Base-by-base conservation (phyloP, 2,329 filamentous ascomycete species). In the Tricladium varicosporioides region DNA sequence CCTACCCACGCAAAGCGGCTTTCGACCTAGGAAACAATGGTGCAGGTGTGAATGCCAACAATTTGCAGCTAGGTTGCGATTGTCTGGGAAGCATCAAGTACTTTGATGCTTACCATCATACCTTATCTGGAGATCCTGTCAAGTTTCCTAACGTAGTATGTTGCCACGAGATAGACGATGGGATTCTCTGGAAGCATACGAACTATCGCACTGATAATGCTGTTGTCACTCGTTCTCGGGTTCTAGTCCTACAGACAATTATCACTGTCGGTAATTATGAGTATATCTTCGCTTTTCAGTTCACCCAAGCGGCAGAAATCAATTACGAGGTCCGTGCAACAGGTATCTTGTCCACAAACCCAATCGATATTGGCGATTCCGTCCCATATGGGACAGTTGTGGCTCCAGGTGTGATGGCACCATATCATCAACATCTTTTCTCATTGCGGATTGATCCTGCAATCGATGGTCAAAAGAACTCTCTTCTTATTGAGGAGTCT, bases 261-360 rank as follows among this genome's bases (percentile, higher is more conserved):
- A 82, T 85, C 59, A 89, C 86, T 0, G 77, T 88, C 1, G 82
- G 82, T 16, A 88, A 88, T 71, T 89, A 89, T 73, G 86, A 88
- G 65, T 89, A 88, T 66, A 79, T 87, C 44, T 81, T 88, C 59
- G 78, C 80, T 2, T 87, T 79, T 70, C 80, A 82, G 60, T 81
- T 89, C 58, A 81, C 87, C 66, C 84, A 84, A 52, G 79, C 82
- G 0, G 86, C 82, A 14, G 83, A 80, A 13, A 78, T 88, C 62
- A 77, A 77, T 0, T 73, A 86, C 55, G 85, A 88, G 68, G 80
- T 79, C 0, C 78, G 85, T 1, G 85, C 85, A 0, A 89, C 85
- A 0, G 86, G 86, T 1, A 85, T 89, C 52, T 77, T 89, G 63
- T 71, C 55, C 66, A 62, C 73, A 1, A 74, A 83, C 52, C 79